These are phyloP conservation scores for Ceratocystis cubensis DNA, from an alignment of 2,329 filamentous ascomycete species.

Conservation along the genomic window DNA sequence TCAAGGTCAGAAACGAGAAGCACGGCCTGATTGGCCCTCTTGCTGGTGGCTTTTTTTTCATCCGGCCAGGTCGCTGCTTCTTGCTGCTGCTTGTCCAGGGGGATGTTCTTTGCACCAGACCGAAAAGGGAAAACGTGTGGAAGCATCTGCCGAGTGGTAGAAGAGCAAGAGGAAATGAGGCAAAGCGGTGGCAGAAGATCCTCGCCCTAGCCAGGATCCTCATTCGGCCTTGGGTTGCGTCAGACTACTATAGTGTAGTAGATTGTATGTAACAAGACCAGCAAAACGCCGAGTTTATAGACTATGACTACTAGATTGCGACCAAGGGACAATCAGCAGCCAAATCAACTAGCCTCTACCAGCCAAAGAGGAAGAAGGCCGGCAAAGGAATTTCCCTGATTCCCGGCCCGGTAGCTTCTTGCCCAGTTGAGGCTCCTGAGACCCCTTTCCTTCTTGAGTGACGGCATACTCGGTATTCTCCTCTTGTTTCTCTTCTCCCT, in stretches of 20 bases:
- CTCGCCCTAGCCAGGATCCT: background rate
- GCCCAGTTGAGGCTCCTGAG: background rate
- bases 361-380: background rate
- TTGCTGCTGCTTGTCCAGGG: background rate
- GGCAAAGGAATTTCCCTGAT: background rate
- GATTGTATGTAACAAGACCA: constrained; percentile 9
- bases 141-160: constrained; percentile 1
- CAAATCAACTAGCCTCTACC: background rate
- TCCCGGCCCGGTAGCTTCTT: background rate
- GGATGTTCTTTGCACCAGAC: background rate
- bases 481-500: too few species aligned
- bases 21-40: background rate
- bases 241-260: constrained; percentile 3
- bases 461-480: too few species aligned
- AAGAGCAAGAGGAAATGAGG: constrained; percentile 2
- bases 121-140: constrained; percentile 1
- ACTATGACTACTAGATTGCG: background rate
- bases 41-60: background rate
- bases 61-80: background rate
- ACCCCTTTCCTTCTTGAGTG: background rate
- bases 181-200: background rate
- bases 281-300: background rate
- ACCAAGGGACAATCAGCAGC: background rate
- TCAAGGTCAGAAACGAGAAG: background rate
- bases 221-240: background rate